A percentile compares a stretch with the other conserved stretches of the same genome.
Evolutionary conservation across 2,329 filamentous ascomycete genomes (phyloP).

Genomic region (Trichothecium roseum): DNA sequence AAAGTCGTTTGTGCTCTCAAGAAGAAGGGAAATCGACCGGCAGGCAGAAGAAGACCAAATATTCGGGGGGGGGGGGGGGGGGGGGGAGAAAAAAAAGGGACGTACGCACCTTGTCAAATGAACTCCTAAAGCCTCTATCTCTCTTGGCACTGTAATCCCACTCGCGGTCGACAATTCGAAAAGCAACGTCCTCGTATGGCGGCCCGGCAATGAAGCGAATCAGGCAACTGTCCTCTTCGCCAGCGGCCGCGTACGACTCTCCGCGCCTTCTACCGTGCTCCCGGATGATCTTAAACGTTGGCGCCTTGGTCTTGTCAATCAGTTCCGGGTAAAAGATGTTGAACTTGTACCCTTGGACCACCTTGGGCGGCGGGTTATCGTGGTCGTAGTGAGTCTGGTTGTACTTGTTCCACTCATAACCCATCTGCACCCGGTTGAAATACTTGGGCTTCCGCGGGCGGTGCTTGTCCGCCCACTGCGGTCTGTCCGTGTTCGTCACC

Average conservation of each 20-base stretch:
- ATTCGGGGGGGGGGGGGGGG: no score
- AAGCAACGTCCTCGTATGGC: conserved; percentile 94
- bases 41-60: no score
- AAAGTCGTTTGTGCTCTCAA: no score
- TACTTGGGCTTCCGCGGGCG: conserved; percentile 86
- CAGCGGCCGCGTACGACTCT: conserved; percentile 85
- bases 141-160: conserved; percentile 98
- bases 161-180: conserved; percentile 94
- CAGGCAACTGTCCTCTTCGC: conserved; percentile 93
- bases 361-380: conserved; percentile 93
- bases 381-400: conserved; percentile 99
- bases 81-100: no score
- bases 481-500: conserved; percentile 47
- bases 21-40: no score
- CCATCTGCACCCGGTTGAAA: conserved; percentile 98
- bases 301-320: conserved; percentile 87
- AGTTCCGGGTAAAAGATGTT: conserved; percentile 99
- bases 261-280: conserved; percentile 83
- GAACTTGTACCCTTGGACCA: conserved; percentile 98
- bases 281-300: conserved; percentile 90
- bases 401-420: conserved; percentile 99
- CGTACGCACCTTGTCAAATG: conserved; percentile 81
- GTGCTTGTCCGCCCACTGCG: conserved; percentile 76
- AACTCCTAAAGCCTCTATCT: conserved; percentile 90
- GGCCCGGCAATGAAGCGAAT: conserved; percentile 93